These are phyloP conservation scores for Naganishia sp. DNA, from an alignment of 1,284 basidiomycete species.

Conservation along the genomic window DNA sequence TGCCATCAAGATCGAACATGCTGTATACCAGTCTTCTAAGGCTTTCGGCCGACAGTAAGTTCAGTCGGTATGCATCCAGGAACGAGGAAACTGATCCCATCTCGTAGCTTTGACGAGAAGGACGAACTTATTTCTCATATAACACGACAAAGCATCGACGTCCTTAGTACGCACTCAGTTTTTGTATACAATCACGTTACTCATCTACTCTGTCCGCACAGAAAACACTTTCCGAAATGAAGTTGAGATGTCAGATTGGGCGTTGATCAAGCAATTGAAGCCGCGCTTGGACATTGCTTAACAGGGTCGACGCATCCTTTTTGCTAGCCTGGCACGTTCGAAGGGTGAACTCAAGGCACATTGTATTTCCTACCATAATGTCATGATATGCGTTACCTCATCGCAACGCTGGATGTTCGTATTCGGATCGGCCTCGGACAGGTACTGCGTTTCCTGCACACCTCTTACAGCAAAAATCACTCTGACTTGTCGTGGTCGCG, in stretches of 20 bases:
- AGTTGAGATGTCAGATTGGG: conserved; percentile 90
- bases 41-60: conserved; percentile 69
- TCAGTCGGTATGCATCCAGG: background rate
- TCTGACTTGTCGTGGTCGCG: background rate
- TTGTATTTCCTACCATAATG: too few relatives aligned
- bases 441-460: too few relatives aligned
- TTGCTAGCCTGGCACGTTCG: too few relatives aligned
- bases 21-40: conserved; percentile 91
- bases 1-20: conserved; percentile 98
- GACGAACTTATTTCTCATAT: conserved; percentile 91
- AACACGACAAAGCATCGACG: conserved; percentile 89
- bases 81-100: conserved; percentile 9
- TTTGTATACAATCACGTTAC: conserved; percentile 11
- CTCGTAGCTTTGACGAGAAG: conserved; percentile 79
- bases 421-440: too few relatives aligned
- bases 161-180: conserved; percentile 64
- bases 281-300: conserved; percentile 62
- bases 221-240: conserved; percentile 85
- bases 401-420: too few relatives aligned
- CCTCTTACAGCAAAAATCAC: too few relatives aligned
- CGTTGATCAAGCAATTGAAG: conserved; percentile 89
- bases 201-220: conserved; percentile 17
- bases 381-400: too few relatives aligned
- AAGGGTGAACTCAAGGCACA: too few relatives aligned
- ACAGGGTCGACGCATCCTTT: background rate